Conservation (phyloP, 2,329 filamentous ascomycete species). For the Microsporum canis region DNA sequence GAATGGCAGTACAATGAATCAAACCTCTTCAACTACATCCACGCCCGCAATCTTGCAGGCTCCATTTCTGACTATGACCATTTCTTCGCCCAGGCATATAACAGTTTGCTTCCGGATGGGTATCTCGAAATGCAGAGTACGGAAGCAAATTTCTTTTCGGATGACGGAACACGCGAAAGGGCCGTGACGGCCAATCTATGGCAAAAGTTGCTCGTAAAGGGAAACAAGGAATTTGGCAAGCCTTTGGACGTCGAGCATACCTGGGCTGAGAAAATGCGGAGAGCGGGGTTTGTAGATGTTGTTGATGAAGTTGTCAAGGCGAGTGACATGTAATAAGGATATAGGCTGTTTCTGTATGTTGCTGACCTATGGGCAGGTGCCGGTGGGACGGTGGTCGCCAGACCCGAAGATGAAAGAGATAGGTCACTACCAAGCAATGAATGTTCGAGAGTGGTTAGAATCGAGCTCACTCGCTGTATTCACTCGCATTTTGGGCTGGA, state of each 20-base stretch:
- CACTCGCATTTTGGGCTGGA: constrained; percentile 20
- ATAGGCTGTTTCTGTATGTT: not conserved
- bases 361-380: constrained; percentile 25
- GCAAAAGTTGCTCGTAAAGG: constrained; percentile 21
- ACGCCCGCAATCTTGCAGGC: constrained; percentile 11
- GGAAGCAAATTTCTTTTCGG: constrained; percentile 20
- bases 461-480: constrained; percentile 20
- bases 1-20: constrained; percentile 17
- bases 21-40: constrained; percentile 11
- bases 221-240: constrained; percentile 27
- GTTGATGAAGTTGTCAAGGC: constrained; percentile 27
- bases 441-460: constrained; percentile 18
- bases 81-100: constrained; percentile 23
- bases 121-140: constrained; percentile 30
- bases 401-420: constrained; percentile 14
- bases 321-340: constrained; percentile 8
- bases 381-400: constrained; percentile 27
- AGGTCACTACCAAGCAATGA: constrained; percentile 14
- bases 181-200: constrained; percentile 22
- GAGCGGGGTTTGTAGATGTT: constrained; percentile 25
- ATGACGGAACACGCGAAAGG: constrained; percentile 23
- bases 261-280: constrained; percentile 21
- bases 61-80: constrained; percentile 21
- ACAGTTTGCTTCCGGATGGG: constrained; percentile 26
- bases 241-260: constrained; percentile 25